These are phyloP conservation scores for Ziziphus jujuba DNA, from an alignment of 306 rosid species.

Conservation along the genomic window DNA sequence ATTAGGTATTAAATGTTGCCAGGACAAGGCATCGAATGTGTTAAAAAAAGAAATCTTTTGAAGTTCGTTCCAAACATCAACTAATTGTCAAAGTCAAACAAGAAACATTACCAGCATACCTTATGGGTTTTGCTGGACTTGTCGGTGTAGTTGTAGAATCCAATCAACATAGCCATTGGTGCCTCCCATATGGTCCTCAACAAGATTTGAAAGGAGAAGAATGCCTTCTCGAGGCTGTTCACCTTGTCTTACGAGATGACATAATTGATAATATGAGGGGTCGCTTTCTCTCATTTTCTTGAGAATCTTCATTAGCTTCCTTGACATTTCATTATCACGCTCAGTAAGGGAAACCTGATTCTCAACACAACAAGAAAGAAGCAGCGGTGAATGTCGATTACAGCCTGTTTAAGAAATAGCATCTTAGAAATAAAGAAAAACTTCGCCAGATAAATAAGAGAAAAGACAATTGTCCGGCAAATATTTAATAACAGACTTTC, in stretches of 20 bases:
- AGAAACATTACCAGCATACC: constrained; percentile 44
- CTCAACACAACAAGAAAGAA: constrained; percentile 24
- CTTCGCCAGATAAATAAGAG: neutral
- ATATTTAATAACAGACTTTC: neutral
- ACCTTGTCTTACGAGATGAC: constrained; percentile 95
- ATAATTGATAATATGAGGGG: constrained; percentile 56
- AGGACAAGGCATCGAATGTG: too few relatives aligned
- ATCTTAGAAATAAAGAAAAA: neutral
- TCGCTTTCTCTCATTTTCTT: constrained; percentile 67
- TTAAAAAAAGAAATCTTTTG: neutral
- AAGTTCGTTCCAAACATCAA: neutral
- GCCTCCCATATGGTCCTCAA: constrained; percentile 92
- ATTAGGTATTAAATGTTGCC: neutral
- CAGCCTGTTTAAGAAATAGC: neutral
- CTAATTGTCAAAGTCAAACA: neutral
- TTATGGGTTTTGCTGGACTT: constrained; percentile 81
- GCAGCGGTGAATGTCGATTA: constrained; percentile 12
- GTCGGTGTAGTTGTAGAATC: constrained; percentile 83
- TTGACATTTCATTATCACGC: constrained; percentile 79
- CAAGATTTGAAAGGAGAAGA: constrained; percentile 78
- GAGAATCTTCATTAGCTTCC: constrained; percentile 63
- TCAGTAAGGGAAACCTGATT: constrained; percentile 59
- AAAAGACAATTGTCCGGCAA: neutral
- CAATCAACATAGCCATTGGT: constrained; percentile 81
- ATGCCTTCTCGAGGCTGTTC: constrained; percentile 95